Base-by-base conservation (phyloP, 495 filamentous ascomycete species). In the Platismatia glauca region DNA sequence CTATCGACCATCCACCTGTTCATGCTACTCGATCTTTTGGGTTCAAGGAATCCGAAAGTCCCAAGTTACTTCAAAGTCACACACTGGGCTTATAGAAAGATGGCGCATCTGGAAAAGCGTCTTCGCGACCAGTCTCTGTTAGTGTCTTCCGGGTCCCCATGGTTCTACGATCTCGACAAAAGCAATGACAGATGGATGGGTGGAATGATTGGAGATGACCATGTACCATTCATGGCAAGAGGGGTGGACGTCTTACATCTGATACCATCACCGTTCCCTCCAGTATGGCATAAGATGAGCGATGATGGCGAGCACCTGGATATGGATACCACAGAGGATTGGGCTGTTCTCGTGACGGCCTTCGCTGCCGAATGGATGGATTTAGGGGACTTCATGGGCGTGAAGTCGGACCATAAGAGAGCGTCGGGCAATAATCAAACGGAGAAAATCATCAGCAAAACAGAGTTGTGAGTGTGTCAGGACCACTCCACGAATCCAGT, bases 311-410 rank as follows among this genome's bases (percentile, higher is more conserved):
- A 85, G 61, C 90, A 97, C 77, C 71, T 98, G 55, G 91, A 98
- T 74, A 73, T 87, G 67, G 79, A 84, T 16, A 95, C 90, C 0
- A 85, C 92, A 38, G 82, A 89, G 70, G 94, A 98, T 70, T 98
- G 94, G 94, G 82, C 86, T 55, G 81, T 80, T 66, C 82, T 98
- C 22, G 72, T 89, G 35, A 86, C 88, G 8, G 91, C 85, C 5
- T 98, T 97, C 80, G 82, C 87, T 48, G 89, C 86, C 0, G 94
- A 96, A 73, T 97, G 91, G 90, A 84, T 98, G 85, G 94, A 95
- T 61, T 70, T 96, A 65, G 91, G 94, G 63, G 87, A 85, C 4
- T 85, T 81, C 57, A 75, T 92, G 37, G 73, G 61, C n/a, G 33
- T 27, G n/a, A 43, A 66, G 33, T n/a, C 43, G 7, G 60, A 61